Evolutionary conservation across 2,329 filamentous ascomycete genomes (phyloP).

Genomic region (Rutstroemia sp.): DNA sequence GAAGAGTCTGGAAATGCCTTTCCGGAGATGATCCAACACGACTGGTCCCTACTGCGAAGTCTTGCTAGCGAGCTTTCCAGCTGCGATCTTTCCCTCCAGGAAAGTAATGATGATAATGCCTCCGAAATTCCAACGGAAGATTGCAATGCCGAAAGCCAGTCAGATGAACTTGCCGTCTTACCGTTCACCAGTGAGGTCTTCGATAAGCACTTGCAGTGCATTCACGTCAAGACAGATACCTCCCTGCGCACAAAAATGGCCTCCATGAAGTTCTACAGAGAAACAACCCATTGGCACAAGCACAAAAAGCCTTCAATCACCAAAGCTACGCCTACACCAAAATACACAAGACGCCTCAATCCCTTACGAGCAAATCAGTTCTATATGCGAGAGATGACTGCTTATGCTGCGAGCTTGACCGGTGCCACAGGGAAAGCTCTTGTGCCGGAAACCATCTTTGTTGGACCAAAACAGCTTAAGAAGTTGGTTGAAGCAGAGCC

Average conservation of each 20-base stretch:
- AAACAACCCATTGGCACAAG: constrained; percentile 56
- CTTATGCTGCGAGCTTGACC: constrained; percentile 64
- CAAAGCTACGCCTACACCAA: constrained; percentile 34
- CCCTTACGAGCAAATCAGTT: constrained; percentile 42
- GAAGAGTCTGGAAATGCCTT: constrained; percentile 14
- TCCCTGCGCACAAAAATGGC: constrained; percentile 20
- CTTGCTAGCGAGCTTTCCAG: constrained; percentile 29
- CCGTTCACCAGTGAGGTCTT: constrained; percentile 42
- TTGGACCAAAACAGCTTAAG: constrained; percentile 28
- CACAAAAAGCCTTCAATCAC: constrained; percentile 42
- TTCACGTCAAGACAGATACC: constrained; percentile 32
- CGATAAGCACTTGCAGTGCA: constrained; percentile 37
- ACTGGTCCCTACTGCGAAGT: constrained; percentile 21
- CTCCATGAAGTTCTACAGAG: constrained; percentile 35
- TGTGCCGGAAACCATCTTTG: constrained; percentile 56
- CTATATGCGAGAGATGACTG: constrained; percentile 59
- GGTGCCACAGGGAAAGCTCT: constrained; percentile 55
- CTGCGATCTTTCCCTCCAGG: constrained; percentile 26
- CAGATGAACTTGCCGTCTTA: constrained; percentile 30
- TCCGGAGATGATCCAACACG: constrained; percentile 14
- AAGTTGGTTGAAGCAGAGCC: constrained; percentile 22
- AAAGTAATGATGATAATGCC: constrained; percentile 15
- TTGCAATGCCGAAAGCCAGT: constrained; percentile 11
- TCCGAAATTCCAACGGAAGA: constrained; percentile 11
- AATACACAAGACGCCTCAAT: constrained; percentile 32